A percentile compares a stretch with the other conserved stretches of the same genome.
phyloP scores from a whole-genome alignment of 306 rosid species.

The Morella rubra region DNA sequence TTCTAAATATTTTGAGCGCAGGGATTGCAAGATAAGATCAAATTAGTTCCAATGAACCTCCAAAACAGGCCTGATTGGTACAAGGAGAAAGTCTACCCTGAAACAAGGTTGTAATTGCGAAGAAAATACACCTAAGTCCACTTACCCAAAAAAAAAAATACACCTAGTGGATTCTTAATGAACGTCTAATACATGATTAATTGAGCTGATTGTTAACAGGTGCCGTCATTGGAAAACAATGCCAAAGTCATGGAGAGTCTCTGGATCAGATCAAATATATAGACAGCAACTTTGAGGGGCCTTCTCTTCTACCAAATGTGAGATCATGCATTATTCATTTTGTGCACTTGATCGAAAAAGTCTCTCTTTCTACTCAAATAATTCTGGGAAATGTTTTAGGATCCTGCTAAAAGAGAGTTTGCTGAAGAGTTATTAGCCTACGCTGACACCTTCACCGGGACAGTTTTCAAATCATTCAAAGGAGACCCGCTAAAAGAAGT shows the following conservation, averaged over 20 bases:
- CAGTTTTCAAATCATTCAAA: constrained; percentile 35
- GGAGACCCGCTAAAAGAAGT: constrained; percentile 38
- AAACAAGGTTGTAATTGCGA: constrained; percentile 46
- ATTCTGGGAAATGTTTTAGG: constrained; percentile 35
- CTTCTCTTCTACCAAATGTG: constrained; percentile 59
- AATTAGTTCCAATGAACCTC: constrained; percentile 65
- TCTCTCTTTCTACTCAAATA: neutral
- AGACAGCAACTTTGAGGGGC: constrained; percentile 56
- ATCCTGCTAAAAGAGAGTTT: constrained; percentile 47
- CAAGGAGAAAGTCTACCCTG: constrained; percentile 70
- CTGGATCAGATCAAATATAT: constrained; percentile 80
- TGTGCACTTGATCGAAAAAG: neutral
- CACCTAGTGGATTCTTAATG: neutral
- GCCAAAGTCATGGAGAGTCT: constrained; percentile 83
- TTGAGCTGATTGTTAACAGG: constrained; percentile 40
- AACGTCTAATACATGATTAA: neutral
- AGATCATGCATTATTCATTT: neutral
- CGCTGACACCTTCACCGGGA: constrained; percentile 39
- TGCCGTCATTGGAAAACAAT: constrained; percentile 87
- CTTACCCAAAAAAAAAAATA: too few relatives aligned
- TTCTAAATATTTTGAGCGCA: constrained; percentile 19
- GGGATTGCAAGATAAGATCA: constrained; percentile 72
- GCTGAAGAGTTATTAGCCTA: constrained; percentile 55
- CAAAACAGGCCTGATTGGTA: constrained; percentile 77
- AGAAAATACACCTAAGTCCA: neutral